Base-by-base conservation (phyloP, 148 eudicot species). In the Rhododendron simsii region DNA sequence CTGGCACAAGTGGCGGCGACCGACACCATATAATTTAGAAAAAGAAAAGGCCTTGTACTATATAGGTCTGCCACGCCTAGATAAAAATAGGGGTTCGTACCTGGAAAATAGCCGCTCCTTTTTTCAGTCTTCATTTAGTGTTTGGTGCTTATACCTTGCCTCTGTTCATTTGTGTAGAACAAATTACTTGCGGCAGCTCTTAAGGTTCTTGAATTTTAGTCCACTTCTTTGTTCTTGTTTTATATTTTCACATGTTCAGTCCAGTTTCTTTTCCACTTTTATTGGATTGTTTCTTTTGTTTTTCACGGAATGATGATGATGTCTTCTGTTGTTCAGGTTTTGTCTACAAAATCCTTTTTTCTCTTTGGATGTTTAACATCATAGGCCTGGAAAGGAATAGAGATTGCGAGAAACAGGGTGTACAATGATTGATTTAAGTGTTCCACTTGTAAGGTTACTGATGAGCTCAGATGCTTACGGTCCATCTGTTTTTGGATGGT, bases 401-500 rank as follows among this genome's bases (percentile, higher is more conserved):
- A 65, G 55, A 33, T 69, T 76, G 90, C 86, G 77, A 86, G 80
- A 83, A 83, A 85, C 69, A 85, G 21, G 59, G 59, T 28, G 74
- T 82, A 86, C 76, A 69, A 95, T 95, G 98, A 81, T 90, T 87
- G 94, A 91, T 65, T 85, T 90, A 26, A 84, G 85, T 86, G 85
- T 86, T 90, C 88, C 91, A 53, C 41, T 91, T 48, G 61, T 91
- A 48, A 94, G 93, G 88, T 75, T 92, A 73, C 83, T 89, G 53
- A 87, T 88, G 15, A 87, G 91, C 80, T 89, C 93, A 63, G 92
- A 92, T 87, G 84, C 87, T 82, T 87, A 89, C 77, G 86, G 91
- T 79, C 91, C 95, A 79, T 91, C 86, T 90, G 44, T 92, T 15
- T 88, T 92, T 80, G 96, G 95, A 89, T 94, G 96, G 96, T 86